phyloP scores from a whole-genome alignment of 2,329 filamentous ascomycete species.

The Phoma sp. region DNA sequence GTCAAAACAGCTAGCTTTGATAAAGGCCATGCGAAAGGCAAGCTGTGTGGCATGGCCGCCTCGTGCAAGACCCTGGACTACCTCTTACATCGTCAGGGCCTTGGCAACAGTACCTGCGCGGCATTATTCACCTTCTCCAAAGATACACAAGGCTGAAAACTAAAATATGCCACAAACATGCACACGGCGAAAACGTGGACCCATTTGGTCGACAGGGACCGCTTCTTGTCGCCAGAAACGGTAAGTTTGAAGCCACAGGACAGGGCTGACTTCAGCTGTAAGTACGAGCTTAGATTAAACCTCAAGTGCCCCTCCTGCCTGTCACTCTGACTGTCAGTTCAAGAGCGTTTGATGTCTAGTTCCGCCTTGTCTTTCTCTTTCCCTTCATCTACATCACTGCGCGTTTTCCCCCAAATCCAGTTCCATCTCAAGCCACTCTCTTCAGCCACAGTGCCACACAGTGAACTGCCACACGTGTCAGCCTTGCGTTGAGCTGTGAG shows the following conservation, averaged over 20 bases:
- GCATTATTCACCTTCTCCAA: background rate
- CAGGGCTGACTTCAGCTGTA: constrained; percentile 34
- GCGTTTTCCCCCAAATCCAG: background rate
- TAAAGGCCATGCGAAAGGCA: no score
- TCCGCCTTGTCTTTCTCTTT: background rate
- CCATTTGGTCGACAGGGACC: constrained; percentile 10
- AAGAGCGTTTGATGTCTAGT: background rate
- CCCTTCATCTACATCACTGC: background rate
- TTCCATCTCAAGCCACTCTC: constrained; percentile 7
- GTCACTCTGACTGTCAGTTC: constrained; percentile 14
- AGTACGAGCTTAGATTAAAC: constrained; percentile 23
- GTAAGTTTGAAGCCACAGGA: constrained; percentile 34
- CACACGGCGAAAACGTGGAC: constrained; percentile 15
- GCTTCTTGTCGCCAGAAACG: constrained; percentile 27
- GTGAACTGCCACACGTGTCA: constrained; percentile 9
- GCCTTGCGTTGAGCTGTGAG: background rate
- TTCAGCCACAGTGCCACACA: constrained; percentile 22
- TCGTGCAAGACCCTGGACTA: background rate
- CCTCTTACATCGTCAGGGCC: background rate
- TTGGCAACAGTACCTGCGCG: constrained; percentile 3
- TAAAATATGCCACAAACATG: constrained; percentile 6
- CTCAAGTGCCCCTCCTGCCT: constrained; percentile 16
- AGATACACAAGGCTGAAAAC: constrained; percentile 15
- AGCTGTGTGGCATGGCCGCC: background rate
- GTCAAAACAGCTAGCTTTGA: background rate